Percentiles rank a stretch among this genome's conserved stretches.
Evolutionary conservation across 805 yeast genomes (phyloP).

Genomic region (Candida tallmaniae): DNA sequence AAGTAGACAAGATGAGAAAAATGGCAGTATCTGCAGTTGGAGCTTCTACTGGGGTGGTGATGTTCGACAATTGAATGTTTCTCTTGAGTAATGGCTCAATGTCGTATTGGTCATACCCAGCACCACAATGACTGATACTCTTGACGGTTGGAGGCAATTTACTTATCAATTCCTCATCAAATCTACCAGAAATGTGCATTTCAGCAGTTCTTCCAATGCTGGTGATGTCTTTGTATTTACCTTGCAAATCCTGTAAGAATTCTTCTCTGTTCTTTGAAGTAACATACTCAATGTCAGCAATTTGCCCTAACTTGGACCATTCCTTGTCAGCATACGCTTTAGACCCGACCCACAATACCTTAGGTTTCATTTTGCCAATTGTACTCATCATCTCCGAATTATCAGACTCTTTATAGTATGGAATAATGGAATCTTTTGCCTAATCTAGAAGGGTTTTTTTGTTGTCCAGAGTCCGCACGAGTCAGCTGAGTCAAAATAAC

Average conservation of each 20-base stretch:
- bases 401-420: no score
- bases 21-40: slow-evolving; percentile 74
- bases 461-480: no score
- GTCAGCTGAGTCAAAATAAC: no score
- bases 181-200: slow-evolving; percentile 51
- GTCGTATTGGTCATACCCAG: slow-evolving; percentile 74
- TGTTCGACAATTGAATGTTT: slow-evolving; percentile 62
- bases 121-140: slow-evolving; percentile 61
- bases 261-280: slow-evolving; percentile 32
- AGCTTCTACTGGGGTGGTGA: slow-evolving; percentile 60
- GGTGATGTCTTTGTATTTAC: slow-evolving; percentile 40
- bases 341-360: slow-evolving; percentile 50
- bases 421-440: no score
- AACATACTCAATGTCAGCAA: slow-evolving; percentile 37
- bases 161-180: slow-evolving; percentile 56
- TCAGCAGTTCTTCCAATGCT: slow-evolving; percentile 50
- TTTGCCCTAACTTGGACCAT: slow-evolving; percentile 52
- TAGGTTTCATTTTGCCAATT: slow-evolving; percentile 36
- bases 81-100: slow-evolving; percentile 46
- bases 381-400: slow-evolving; percentile 4
- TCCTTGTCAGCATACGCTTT: slow-evolving; percentile 3
- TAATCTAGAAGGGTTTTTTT: no score
- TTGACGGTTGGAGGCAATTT: slow-evolving; percentile 52
- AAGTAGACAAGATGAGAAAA: slow-evolving; percentile 55
- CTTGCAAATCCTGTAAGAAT: slow-evolving; percentile 39